A percentile compares a stretch with the other conserved stretches of the same genome.
phyloP scores from a whole-genome alignment of 805 yeast species.

The Teunomyces funiuensis region DNA sequence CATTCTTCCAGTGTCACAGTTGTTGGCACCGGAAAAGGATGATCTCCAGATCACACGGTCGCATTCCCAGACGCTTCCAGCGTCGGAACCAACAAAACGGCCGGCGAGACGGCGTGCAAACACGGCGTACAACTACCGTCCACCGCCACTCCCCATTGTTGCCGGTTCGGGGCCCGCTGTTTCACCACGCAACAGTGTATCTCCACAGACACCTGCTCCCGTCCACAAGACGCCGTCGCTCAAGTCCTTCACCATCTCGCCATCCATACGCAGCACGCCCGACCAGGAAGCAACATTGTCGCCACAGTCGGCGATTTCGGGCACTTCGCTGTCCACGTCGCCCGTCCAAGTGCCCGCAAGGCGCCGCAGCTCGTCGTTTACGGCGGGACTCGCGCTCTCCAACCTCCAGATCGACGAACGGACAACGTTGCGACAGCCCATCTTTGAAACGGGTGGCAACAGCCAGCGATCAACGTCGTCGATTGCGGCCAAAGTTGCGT shows the following conservation, averaged over 20 bases:
- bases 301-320: constrained; percentile 18
- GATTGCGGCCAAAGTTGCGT: constrained; percentile 28
- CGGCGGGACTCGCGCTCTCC: constrained; percentile 2
- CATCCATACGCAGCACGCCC: constrained; percentile 23
- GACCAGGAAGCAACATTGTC: constrained; percentile 11
- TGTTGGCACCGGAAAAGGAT: background rate
- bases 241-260: constrained; percentile 40
- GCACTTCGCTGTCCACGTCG: constrained; percentile 3
- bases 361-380: constrained; percentile 16
- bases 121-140: constrained; percentile 19
- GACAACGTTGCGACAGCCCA: constrained; percentile 4
- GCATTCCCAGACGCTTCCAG: constrained; percentile 35
- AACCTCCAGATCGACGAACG: background rate
- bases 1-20: constrained; percentile 29
- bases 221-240: constrained; percentile 33
- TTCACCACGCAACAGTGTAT: constrained; percentile 9
- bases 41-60: constrained; percentile 15
- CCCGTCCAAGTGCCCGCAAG: constrained; percentile 1
- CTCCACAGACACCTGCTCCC: constrained; percentile 17
- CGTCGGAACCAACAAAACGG: constrained; percentile 8
- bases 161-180: no score
- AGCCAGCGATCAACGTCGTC: constrained; percentile 23
- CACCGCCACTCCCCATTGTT: constrained; percentile 12
- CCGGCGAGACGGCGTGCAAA: constrained; percentile 21
- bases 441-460: no score